Evolutionary conservation across 2,329 filamentous ascomycete genomes (phyloP).

Genomic region (Cladosporium phlei): DNA sequence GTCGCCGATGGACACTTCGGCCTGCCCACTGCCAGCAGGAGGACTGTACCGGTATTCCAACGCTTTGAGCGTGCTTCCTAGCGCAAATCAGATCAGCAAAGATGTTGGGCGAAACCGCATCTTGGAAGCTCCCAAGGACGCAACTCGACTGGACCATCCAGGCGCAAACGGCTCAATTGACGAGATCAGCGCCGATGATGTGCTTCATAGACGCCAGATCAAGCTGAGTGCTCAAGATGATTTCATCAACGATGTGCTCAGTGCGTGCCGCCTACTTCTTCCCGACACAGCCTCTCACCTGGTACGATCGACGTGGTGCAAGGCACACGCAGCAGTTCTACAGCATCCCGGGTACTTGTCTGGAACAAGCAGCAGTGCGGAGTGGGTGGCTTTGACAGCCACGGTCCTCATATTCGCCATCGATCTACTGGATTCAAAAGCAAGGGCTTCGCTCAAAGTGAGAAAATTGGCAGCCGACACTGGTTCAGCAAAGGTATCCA

Average conservation of each 20-base stretch:
- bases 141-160: constrained; percentile 17
- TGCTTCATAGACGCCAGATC: constrained; percentile 27
- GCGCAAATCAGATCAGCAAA: not conserved
- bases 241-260: constrained; percentile 22
- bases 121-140: constrained; percentile 15
- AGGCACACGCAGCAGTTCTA: constrained; percentile 21
- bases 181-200: constrained; percentile 22
- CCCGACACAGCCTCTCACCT: constrained; percentile 20
- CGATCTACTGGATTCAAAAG: constrained; percentile 25
- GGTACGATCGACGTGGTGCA: constrained; percentile 28
- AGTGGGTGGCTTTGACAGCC: constrained; percentile 38
- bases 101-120: constrained; percentile 28
- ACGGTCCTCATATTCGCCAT: constrained; percentile 38
- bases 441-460: constrained; percentile 24
- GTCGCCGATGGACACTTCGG: constrained; percentile 18
- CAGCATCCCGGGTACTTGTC: constrained; percentile 14
- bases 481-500: not conserved
- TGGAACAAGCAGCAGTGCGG: constrained; percentile 17
- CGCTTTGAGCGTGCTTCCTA: constrained; percentile 13
- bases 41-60: constrained; percentile 23
- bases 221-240: constrained; percentile 23
- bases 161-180: constrained; percentile 23
- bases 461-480: constrained; percentile 23
- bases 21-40: constrained; percentile 21
- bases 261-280: constrained; percentile 27